Evolutionary conservation across 2,329 filamentous ascomycete genomes (phyloP), one percentile per base, ranked within the genome.

Genomic region (Pleomassaria siparia): DNA sequence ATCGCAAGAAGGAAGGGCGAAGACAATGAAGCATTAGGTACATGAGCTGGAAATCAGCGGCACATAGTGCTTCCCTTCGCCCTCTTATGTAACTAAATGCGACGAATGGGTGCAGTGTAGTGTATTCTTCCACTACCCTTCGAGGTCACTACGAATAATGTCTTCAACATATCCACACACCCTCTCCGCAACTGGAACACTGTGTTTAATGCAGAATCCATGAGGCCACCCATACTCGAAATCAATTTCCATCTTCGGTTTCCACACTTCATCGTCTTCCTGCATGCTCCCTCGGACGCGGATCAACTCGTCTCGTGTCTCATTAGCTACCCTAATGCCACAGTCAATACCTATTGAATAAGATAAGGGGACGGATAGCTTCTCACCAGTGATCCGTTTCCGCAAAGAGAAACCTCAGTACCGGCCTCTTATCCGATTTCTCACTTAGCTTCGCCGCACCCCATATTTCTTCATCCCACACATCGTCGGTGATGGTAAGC

Each of bases 381-480:
- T 43, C n/a, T n/a, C n/a, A 50, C 52, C 82, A 85, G 58, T 83
- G 80, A 59, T 86, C 83, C 40, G 78, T 69, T 28, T 76, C 69
- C 1, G 79, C 82, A 63, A 83, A 86, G 54, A 83, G 78, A 58
- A 86, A 83, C 43, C 77, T 76, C 33, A 85, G 51, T 42, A 74
- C 75, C 2, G 76, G 69, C 2, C 74, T 63, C 7, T 72, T 60
- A 37, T 71, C 59, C 13, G 59, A 54, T 32, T 65, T 56, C 25
- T 49, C 29, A 7, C 58, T 48, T 26, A 54, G 26, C 37, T 63
- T 52, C 1, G 70, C 66, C 16, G 75, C 72, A 1, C 81, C 82
- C 83, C 83, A 86, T 32, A 85, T 70, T 48, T 83, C 79, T 46
- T 78, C 75, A 16, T 75, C 75, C 80, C 82, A 85, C 57, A 75